phyloP scores from a whole-genome alignment of 257 asterid genomes.

The Fraxinus excelsior region DNA sequence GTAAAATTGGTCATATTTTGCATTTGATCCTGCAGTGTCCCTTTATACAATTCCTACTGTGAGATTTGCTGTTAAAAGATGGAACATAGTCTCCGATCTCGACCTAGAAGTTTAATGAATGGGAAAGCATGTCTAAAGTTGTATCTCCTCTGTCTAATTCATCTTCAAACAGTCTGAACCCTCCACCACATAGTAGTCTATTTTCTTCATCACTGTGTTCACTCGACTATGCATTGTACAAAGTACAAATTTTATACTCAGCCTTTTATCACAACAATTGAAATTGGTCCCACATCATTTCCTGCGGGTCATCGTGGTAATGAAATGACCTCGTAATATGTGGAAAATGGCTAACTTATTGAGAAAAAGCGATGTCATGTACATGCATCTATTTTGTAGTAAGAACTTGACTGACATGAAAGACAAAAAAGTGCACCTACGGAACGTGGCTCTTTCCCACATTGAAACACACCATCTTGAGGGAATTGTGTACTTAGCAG shows the following conservation, averaged over 20 bases:
- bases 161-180: slow-evolving; percentile 49
- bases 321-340: slow-evolving; percentile 69
- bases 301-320: slow-evolving; percentile 78
- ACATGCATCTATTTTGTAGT: slow-evolving; percentile 64
- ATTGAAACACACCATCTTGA: slow-evolving; percentile 72
- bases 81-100: slow-evolving; percentile 70
- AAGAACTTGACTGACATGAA: slow-evolving; percentile 41
- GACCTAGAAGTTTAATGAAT: slow-evolving; percentile 45
- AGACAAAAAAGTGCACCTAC: slow-evolving; percentile 41
- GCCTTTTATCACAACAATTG: slow-evolving; percentile 55
- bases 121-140: slow-evolving; percentile 59
- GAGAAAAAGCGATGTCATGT: slow-evolving; percentile 70
- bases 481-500: slow-evolving; percentile 75
- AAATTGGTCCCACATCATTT: slow-evolving; percentile 59
- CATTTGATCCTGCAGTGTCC: no score
- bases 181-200: slow-evolving; percentile 14
- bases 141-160: slow-evolving; percentile 70
- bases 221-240: slow-evolving; percentile 52
- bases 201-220: slow-evolving; percentile 46
- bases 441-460: slow-evolving; percentile 73
- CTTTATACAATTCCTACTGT: no score
- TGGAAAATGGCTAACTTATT: slow-evolving; percentile 56
- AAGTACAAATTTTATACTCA: slow-evolving; percentile 43
- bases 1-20: no score
- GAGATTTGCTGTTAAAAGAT: no score